Evolutionary conservation across 768 basidiomycete species (phyloP), one percentile per base, ranked within the genome.

Genomic region (Mycena maculata): DNA sequence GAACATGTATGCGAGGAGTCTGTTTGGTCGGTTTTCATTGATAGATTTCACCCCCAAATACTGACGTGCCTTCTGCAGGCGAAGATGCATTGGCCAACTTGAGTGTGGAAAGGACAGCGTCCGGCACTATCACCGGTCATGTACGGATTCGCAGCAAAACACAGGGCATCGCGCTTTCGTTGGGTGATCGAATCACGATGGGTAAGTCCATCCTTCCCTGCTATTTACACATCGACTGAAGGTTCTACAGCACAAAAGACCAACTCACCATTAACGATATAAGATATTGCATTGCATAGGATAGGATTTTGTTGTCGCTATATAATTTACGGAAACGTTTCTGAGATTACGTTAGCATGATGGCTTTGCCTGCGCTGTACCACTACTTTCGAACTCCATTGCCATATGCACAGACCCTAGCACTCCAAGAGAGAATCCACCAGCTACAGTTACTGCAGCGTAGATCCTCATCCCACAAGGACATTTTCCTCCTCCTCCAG

Each of bases 121-220:
- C 82, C 13, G 95, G 95, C 1, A 86, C 84, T 7, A 91, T 99
- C 63, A 90, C 90, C 16, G 97, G 97, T 0, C 96, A 99, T 79
- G 95, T 99, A 11, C 89, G 97, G 56, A 98, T 99, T 75, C 88
- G 97, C 63, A 95, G 94, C 76, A 98, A 99, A 82, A 98, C 97
- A 25, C 97, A 99, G 78, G 97, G 97, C 58, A 98, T 99, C 67
- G 97, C 97, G 2, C 83, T 98, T 67, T 94, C 93, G 20, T 79
- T 99, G 68, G 97, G 95, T n/a, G 95, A 96, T 79, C 85, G 90
- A 74, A 95, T 95, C 74, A 94, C 86, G 49, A 86, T 87, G 85
- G 82, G 86, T 86, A 62, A 58, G 81, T 78, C 31, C 20, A 30
- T 53, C 12, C 16, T 28, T n/a, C 22, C 48, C 45, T 36, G 27